Percentiles rank a stretch among this genome's conserved stretches.
Conservation (phyloP, 495 filamentous ascomycete genomes). For the Tuber magnatum region DNA sequence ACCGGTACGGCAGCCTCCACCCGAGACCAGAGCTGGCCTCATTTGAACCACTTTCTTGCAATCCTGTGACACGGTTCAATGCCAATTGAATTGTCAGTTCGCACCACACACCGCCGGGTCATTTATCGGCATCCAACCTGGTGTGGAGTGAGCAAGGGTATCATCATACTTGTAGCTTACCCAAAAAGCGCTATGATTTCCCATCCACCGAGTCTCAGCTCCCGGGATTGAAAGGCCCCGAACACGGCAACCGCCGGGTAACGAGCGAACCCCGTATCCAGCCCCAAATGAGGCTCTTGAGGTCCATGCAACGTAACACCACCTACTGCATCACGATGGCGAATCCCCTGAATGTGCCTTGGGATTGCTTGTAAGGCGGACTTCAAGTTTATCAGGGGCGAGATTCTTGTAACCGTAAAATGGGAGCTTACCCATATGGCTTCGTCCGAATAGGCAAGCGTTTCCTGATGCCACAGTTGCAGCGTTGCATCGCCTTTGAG, state of each 20-base stretch:
- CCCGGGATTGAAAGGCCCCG: not conserved
- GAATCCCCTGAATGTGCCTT: not conserved
- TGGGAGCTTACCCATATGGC: not conserved
- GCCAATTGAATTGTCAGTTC: not conserved
- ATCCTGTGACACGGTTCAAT: no score
- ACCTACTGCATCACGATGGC: not conserved
- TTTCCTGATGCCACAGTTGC: not conserved
- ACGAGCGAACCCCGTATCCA: not conserved
- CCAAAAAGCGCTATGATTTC: not conserved
- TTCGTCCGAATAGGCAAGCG: not conserved
- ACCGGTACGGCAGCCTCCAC: not conserved
- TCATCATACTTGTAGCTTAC: no score
- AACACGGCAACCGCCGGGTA: not conserved
- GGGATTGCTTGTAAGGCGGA: not conserved
- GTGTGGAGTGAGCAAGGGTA: not conserved
- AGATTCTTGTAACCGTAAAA: not conserved
- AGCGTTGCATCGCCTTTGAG: not conserved
- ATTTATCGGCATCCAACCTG: not conserved
- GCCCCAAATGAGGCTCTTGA: not conserved
- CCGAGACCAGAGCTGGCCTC: not conserved
- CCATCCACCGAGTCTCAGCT: not conserved
- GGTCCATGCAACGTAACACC: not conserved
- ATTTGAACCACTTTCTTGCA: no score
- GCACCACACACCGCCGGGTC: not conserved
- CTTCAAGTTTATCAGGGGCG: not conserved